Base-by-base conservation (phyloP, 257 asterid species). In the Capsicum chinense region DNA sequence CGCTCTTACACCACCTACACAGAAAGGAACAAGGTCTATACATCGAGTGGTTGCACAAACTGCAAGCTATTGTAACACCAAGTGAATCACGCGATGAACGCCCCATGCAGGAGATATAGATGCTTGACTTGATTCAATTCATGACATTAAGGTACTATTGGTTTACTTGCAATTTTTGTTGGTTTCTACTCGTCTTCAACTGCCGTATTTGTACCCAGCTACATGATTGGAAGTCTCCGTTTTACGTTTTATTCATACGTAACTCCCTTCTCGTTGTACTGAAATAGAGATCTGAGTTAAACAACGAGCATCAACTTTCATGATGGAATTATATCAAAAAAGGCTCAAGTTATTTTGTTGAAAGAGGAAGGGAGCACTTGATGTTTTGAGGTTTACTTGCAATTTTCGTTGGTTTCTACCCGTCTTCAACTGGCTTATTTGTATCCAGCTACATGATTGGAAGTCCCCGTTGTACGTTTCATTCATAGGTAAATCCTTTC, bases 21-120 rank as follows among this genome's bases (percentile, higher is more conserved):
- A 92, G 89, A 69, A 94, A 94, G 89, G 98, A 94, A 90, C 97
- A 94, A 37, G 89, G 84, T 82, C 98, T 91, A 86, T 96, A 93
- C n/a, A 89, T 90, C 84, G 82, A 82, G 82, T 96, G 98, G 99
- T 83, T 96, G 87, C 95, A 91, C 73, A 96, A 88, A 88, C 88
- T 96, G 60, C 88, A 89, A 91, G 87, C 84, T 62, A 83, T 89
- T 86, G 83, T 89, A 84, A 85, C 48, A 13, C 78, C 85, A 59
- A 83, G 57, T 12, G 89, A 88, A 83, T 85, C 80, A 86, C 63
- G 60, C 11, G 48, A 66, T 42, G 68, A 44, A 70, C 9, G 11
- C 81, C 11, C 21, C 17, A 76, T 26, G 33, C 33, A 26, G 33
- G 33, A 26, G 33, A 26, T 26, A 26, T 33, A 67, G 21, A 17